These are phyloP conservation scores for Kodamaea anthophila DNA, from an alignment of 1,139 yeast species.

Conservation along the genomic window DNA sequence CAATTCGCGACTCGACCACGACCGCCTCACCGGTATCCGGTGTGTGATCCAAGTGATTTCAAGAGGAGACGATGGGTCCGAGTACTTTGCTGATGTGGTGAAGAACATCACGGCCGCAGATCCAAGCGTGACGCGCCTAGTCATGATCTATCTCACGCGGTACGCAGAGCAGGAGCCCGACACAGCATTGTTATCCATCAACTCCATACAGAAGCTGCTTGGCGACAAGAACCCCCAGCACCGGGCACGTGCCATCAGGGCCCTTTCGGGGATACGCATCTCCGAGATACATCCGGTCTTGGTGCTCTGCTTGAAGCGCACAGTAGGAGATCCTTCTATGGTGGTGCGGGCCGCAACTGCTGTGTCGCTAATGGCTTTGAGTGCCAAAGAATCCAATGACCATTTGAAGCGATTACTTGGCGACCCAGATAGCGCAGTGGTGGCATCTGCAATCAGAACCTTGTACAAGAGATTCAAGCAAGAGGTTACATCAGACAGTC, in stretches of 20 bases:
- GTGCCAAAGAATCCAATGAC: conserved; percentile 32
- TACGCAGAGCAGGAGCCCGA: conserved; percentile 87
- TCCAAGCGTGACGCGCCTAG: conserved; percentile 66
- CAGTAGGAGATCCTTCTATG: conserved; percentile 67
- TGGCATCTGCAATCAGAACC: conserved; percentile 62
- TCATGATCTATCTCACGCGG: conserved; percentile 66
- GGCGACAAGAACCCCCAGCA: conserved; percentile 62
- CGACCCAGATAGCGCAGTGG: conserved; percentile 62
- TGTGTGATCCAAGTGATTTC: conserved; percentile 64
- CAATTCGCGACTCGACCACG: conserved; percentile 66
- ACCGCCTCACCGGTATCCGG: conserved; percentile 69
- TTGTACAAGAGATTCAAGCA: conserved; percentile 23
- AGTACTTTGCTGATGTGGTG: conserved; percentile 80
- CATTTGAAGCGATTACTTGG: conserved; percentile 48
- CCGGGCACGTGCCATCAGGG: conserved; percentile 70
- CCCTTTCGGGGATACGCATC: conserved; percentile 75
- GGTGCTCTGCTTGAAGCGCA: conserved; percentile 63
- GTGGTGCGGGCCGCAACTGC: conserved; percentile 78
- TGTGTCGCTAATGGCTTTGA: conserved; percentile 66
- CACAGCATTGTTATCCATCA: conserved; percentile 79
- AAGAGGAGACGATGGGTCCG: conserved; percentile 54
- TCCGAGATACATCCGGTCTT: conserved; percentile 78
- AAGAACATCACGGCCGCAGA: conserved; percentile 77
- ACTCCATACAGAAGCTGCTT: conserved; percentile 82
- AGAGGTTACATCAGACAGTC: neutral